Base-by-base conservation (phyloP, 2,329 filamentous ascomycete species). In the Aspergillus fijiensis region DNA sequence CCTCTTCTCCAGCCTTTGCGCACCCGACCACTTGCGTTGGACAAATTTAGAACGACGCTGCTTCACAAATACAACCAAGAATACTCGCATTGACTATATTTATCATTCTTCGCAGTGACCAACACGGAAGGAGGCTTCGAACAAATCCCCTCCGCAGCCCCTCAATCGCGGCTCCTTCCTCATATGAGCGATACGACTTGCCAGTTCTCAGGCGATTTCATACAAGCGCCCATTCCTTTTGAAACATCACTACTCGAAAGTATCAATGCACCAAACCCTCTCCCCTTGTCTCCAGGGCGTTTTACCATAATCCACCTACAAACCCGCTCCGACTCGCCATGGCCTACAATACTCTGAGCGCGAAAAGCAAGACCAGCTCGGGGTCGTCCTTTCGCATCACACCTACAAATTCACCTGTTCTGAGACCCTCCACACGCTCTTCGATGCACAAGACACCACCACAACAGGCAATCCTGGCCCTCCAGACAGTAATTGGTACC, bases 401-500 rank as follows among this genome's bases (percentile, higher is more conserved):
- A 59, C 90, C 92, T 58, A 88, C 90, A 61, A 91, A 87, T 74
- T 92, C 91, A 60, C 90, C 91, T 58, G 88, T 85, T 70, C 74
- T 87, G 51, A 82, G 82, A 60, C 84, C 87, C 45, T 83, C 85
- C 35, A 79, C 85, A 19, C 85, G 88, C 71, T 89, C 90, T 53
- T 86, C 89, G 31, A 76, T 49, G 21, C 42, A 78, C 65, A 86
- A 83, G 71, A 63, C 78, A 33, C 69, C 76, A 3, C 63, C 65
- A 49, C 74, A 76, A 58, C 74, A 78, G 65, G 72, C 80, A 65
- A 79, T 76, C 47, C 82, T 97, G 49, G 89, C 89, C 45, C 81
- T 97, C 63, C 89, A 88, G 74, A 87, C 91, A 64, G 92, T 98
- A 59, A 90, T 98, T 70, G 95, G 95, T 51, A 96, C 93, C 25